phyloP scores from a whole-genome alignment of 768 basidiomycete genomes.

The Boletus pseudopeckii region DNA sequence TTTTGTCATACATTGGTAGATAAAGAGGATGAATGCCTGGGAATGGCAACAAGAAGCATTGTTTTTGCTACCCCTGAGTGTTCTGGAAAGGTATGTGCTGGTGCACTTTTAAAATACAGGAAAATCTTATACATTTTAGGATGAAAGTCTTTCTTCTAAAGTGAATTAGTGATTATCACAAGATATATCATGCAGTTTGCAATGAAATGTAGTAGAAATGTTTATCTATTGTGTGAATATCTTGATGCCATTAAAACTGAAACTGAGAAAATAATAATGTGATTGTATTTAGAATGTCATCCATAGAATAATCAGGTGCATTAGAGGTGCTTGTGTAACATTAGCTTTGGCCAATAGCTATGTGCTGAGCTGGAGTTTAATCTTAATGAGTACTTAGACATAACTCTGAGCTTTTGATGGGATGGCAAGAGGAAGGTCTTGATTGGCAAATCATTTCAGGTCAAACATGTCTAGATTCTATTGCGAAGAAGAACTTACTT shows the following conservation, averaged over 20 bases:
- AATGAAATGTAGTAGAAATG: not conserved
- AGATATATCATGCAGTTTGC: not conserved
- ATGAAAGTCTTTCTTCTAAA: not conserved
- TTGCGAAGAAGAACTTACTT: too few species aligned
- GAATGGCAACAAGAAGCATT: not conserved
- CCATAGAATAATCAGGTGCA: too few species aligned
- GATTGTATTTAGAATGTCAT: too few species aligned
- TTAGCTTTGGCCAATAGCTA: too few species aligned
- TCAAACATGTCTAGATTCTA: not conserved
- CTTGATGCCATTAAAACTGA: not conserved
- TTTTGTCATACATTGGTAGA: conserved; percentile 3
- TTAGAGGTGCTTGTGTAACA: not conserved
- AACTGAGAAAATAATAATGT: too few species aligned
- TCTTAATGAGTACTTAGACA: too few species aligned
- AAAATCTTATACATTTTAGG: not conserved
- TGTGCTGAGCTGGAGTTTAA: not conserved
- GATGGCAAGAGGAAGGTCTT: not conserved
- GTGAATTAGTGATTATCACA: not conserved
- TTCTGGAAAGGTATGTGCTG: conserved; percentile 1
- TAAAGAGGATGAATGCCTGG: not conserved
- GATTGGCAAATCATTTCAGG: not conserved
- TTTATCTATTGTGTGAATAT: not conserved
- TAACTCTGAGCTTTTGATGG: not conserved
- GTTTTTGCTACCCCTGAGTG: conserved; percentile 2
- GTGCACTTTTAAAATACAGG: not conserved